Percentiles rank a stretch among this genome's conserved stretches.
Conservation (phyloP, 73 alveolate species). For the Durusdinium trenchii region DNA sequence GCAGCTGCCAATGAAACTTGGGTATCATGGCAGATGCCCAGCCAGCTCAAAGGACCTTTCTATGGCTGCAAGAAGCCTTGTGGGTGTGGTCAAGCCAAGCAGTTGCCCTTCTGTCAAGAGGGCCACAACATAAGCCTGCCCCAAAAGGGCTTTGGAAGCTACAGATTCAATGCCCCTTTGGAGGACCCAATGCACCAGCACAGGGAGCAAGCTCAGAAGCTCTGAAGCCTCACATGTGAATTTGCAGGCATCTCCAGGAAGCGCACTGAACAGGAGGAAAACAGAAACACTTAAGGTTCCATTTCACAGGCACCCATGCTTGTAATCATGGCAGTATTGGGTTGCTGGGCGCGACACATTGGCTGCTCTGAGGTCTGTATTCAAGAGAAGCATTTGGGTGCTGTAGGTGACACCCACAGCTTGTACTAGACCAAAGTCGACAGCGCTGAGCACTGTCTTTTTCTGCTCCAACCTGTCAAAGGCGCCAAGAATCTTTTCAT, state of each 20-base stretch:
- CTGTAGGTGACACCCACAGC: background rate
- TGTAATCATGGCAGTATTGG: background rate
- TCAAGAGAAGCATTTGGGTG: background rate
- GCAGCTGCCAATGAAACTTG: background rate
- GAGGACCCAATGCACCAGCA: background rate
- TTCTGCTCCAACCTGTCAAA: background rate
- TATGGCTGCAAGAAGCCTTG: background rate
- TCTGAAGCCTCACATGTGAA: constrained; percentile 9
- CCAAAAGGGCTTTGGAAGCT: background rate
- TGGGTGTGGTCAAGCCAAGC: background rate
- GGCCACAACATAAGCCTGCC: background rate
- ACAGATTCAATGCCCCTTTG: background rate
- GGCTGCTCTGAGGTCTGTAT: background rate
- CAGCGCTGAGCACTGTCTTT: background rate
- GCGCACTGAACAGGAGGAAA: background rate
- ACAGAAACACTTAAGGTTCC: background rate
- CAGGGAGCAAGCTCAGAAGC: background rate
- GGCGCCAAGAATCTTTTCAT: background rate
- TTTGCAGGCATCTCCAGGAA: background rate
- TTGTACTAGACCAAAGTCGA: background rate
- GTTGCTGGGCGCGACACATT: background rate
- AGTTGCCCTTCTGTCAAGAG: background rate
- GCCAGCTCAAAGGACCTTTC: background rate
- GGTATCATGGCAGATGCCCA: background rate
- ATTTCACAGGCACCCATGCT: background rate